Evolutionary conservation across 176 grass and related monocot species (phyloP), one percentile per base, ranked within the genome.

Genomic region (Hordeum marinum): DNA sequence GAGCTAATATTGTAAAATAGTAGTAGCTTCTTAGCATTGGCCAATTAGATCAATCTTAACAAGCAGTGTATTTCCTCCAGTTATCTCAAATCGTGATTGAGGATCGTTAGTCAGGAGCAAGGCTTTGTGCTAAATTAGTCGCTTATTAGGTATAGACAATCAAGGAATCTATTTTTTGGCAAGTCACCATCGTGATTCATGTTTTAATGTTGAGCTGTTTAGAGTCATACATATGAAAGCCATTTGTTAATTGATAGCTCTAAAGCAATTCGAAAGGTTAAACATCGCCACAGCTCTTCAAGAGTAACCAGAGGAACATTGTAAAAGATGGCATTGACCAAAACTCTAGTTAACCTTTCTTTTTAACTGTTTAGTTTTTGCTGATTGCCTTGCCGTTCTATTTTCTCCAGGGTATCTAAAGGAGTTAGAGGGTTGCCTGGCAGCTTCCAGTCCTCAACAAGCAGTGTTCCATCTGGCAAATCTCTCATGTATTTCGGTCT

Each of bases 401-500:
- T 81, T 86, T 21, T 82, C 39, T 85, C 1, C 84, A 98, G 96
- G 74, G 82, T 98, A 77, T 89, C 93, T 3, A 95, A 98, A 90
- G 90, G 93, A 89, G 96, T 98, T 41, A 77, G 79, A 72, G 92
- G 90, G 42, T 75, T 97, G 48, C 95, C 95, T 1, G 89, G 87
- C 65, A 95, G 93, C 83, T 95, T 95, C 52, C 88, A 94, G 52
- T 90, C 91, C 14, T 83, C 96, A 69, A 92, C 91, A 26, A 98
- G 89, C 86, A 98, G 78, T 81, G 91, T 94, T 84, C 84, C 89
- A 75, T 98, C 96, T 57, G 93, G 91, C 41, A 90, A 85, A 86
- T 94, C 91, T 67, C 88, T 98, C 75, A 77, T 98, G 91, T 98
- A 98, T 48, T 98, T 98, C 36, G 86, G 96, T 9, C 90, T 98